Conservation (phyloP, 2,329 filamentous ascomycete species). For the Reticulascus tulasneorum region DNA sequence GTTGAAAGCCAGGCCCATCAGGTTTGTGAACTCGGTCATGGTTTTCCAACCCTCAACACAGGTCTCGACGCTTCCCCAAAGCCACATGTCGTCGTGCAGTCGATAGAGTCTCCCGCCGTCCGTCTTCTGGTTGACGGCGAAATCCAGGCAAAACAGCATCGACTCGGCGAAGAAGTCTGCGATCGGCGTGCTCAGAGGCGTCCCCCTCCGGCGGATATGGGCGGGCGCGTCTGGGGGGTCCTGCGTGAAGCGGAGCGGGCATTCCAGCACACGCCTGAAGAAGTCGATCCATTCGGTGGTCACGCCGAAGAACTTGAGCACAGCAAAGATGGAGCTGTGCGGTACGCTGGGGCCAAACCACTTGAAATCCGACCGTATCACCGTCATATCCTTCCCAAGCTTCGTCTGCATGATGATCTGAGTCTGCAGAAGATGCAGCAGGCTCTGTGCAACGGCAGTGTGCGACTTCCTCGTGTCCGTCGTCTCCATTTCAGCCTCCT, state of each 20-base stretch:
- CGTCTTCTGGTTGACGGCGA: constrained; percentile 53
- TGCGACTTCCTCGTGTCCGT: constrained; percentile 34
- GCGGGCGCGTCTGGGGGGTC: constrained; percentile 39
- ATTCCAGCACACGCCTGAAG: constrained; percentile 49
- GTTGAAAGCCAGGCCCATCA: constrained; percentile 54
- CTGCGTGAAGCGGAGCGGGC: constrained; percentile 47
- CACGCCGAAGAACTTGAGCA: constrained; percentile 53
- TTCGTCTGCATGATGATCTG: constrained; percentile 49
- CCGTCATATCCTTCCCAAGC: constrained; percentile 44
- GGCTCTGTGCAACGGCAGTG: constrained; percentile 48
- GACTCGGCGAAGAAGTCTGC: constrained; percentile 53
- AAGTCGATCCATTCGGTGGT: constrained; percentile 48
- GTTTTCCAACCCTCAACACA: constrained; percentile 49
- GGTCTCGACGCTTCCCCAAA: constrained; percentile 49
- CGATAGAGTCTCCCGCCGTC: constrained; percentile 50
- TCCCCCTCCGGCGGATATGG: constrained; percentile 45
- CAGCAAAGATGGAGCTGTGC: constrained; percentile 49
- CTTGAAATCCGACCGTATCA: constrained; percentile 54
- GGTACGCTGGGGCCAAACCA: constrained; percentile 56
- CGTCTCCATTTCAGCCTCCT: constrained; percentile 28
- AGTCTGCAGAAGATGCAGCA: constrained; percentile 53
- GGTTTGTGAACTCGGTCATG: constrained; percentile 43
- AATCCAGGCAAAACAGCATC: constrained; percentile 59
- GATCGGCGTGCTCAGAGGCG: constrained; percentile 52
- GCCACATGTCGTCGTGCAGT: constrained; percentile 62